Base-by-base conservation (phyloP, 2,329 filamentous ascomycete species). In the Cryphonectria nitschkei region DNA sequence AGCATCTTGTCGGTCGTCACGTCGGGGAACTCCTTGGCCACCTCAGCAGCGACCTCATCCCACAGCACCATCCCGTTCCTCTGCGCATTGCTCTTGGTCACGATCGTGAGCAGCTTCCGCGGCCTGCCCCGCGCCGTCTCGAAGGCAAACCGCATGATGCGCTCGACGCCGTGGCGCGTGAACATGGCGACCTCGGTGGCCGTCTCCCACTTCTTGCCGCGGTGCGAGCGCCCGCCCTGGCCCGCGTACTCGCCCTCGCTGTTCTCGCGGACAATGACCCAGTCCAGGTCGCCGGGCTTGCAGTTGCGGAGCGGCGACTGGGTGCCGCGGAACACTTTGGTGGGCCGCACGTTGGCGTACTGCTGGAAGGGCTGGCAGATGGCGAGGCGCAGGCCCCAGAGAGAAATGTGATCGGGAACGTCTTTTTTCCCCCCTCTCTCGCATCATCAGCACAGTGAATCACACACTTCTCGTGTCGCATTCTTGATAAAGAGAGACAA, bases 1-100 rank as follows among this genome's bases (percentile, higher is more conserved):
- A 90, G 81, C 87, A 90, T 90, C 81, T 90, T 90, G 72, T 90
- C 88, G 64, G 84, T 81, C 61, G 81, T 81, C 2, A 91, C 88
- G 73, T 90, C 87, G 0, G 87, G 86, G 74, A 87, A 91, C 0
- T 90, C 87, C 69, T 80, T 82, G 0, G 84, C 83, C 19, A 90
- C 84, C n/a, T 83, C 81, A 1, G 79, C 77, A 0, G 87, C 87
- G 14, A 91, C 82, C 75, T 89, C 85, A 75, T 91, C 89, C 89
- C 89, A 91, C 74, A 91, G 83, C 0, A 91, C 89, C 88, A 92
- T 89, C 0, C 89, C 89, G 74, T 90, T 89, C 1, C 89, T 81
- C 79, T 90, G 88, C 0, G 89, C 88, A 76, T 91, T 91, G 69
- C 85, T 88, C 80, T 91, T 91, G 0, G 88, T 90, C 26, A 91